These are phyloP conservation scores for Coccomyxa subellipsoidea DNA, from an alignment of 163 green algal species.

Conservation along the genomic window DNA sequence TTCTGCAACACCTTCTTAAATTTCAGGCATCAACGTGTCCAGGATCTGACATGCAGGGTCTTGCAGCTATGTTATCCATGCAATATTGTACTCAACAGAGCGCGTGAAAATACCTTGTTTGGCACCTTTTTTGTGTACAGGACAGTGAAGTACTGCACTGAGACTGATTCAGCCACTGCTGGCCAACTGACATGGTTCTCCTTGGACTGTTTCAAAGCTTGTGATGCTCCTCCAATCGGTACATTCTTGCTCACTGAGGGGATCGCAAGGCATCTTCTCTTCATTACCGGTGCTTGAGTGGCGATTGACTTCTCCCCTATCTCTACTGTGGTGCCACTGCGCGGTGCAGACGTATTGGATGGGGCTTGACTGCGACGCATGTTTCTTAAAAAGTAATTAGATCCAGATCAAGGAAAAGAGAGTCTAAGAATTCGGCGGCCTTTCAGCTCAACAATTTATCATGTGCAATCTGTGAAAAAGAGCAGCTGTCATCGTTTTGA, in stretches of 20 bases:
- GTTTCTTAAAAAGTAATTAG: no score
- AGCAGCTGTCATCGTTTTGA: no score
- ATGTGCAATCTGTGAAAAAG: no score
- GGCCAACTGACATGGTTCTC: neutral
- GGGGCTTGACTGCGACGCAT: neutral
- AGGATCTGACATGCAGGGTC: neutral
- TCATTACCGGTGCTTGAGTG: neutral
- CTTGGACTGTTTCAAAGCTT: neutral
- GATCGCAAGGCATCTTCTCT: neutral
- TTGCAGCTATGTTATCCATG: neutral
- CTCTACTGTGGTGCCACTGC: neutral
- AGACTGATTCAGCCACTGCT: neutral
- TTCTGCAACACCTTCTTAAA: conserved; percentile 17
- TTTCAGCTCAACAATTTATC: no score
- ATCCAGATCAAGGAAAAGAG: no score
- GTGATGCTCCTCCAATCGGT: neutral
- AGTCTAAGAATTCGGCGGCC: no score
- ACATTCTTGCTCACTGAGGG: neutral
- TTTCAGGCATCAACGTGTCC: neutral
- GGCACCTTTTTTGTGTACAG: conserved; percentile 42
- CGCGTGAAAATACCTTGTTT: neutral
- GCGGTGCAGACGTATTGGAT: neutral
- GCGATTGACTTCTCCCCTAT: neutral
- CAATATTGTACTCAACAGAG: neutral
- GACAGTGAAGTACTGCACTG: conserved; percentile 28